Evolutionary conservation across 371 early-diverging fungal genomes (phyloP).

Genomic region (Syncephalastrum sp.): DNA sequence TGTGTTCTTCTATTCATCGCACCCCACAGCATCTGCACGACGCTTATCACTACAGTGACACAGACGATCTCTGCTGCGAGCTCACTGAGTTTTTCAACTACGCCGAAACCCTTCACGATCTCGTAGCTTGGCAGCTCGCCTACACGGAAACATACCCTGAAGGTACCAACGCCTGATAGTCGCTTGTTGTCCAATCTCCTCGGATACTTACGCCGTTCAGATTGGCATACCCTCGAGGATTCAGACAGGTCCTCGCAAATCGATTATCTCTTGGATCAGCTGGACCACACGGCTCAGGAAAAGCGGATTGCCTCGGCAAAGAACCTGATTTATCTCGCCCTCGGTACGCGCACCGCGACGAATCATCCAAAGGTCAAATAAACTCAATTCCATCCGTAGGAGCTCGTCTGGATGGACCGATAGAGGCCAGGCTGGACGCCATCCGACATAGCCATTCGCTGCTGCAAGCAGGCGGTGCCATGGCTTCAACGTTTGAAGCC

Average conservation of each 20-base stretch:
- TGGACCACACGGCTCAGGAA: slow-evolving; percentile 51
- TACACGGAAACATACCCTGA: slow-evolving; percentile 41
- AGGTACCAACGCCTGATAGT: slow-evolving; percentile 3
- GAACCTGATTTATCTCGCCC: slow-evolving; percentile 57
- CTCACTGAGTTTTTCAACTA: slow-evolving; percentile 77
- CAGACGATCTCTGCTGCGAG: slow-evolving; percentile 59
- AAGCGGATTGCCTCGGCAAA: slow-evolving; percentile 47
- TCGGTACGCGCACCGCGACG: slow-evolving; percentile 41
- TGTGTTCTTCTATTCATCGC: background rate
- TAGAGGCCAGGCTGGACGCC: slow-evolving; percentile 13
- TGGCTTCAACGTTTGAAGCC: slow-evolving; percentile 47
- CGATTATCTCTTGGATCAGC: slow-evolving; percentile 48
- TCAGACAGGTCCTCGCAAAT: slow-evolving; percentile 35
- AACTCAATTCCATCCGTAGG: too few species aligned
- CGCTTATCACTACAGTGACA: slow-evolving; percentile 64
- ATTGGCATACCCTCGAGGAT: slow-evolving; percentile 22
- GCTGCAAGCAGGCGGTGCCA: slow-evolving; percentile 49
- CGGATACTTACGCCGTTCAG: slow-evolving; percentile 4
- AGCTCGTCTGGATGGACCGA: slow-evolving; percentile 13
- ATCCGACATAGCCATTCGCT: slow-evolving; percentile 51
- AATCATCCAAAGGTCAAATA: slow-evolving; percentile 8
- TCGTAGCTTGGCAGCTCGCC: slow-evolving; percentile 42
- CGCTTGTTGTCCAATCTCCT: background rate
- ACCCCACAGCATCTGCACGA: slow-evolving; percentile 47
- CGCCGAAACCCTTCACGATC: slow-evolving; percentile 52